These are phyloP conservation scores for Aureobasidium sp. DNA, from an alignment of 2,329 filamentous ascomycete species.

Conservation along the genomic window DNA sequence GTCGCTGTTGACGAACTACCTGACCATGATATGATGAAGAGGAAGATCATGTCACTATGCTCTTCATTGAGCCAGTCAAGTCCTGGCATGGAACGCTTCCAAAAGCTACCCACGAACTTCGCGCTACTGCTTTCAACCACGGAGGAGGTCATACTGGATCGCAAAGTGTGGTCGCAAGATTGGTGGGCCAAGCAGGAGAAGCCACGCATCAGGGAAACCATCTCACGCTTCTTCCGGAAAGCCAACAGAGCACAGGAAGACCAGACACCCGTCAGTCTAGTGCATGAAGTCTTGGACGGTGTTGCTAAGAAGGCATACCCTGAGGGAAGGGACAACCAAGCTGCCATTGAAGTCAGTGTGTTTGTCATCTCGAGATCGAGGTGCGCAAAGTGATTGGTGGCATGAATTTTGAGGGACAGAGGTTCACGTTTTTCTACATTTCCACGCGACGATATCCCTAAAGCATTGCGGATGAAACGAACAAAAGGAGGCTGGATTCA, in stretches of 20 bases:
- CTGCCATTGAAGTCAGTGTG: conserved; percentile 42
- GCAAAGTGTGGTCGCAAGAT: conserved; percentile 50
- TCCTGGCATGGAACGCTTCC: conserved; percentile 26
- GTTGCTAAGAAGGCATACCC: conserved; percentile 47
- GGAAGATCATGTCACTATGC: conserved; percentile 22
- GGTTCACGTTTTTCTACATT: background rate
- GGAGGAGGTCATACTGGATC: conserved; percentile 44
- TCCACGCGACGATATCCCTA: conserved; percentile 11
- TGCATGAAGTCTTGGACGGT: conserved; percentile 53
- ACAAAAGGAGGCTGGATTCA: background rate
- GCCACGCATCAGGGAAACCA: conserved; percentile 48
- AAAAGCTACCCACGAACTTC: conserved; percentile 28
- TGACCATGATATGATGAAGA: conserved; percentile 46
- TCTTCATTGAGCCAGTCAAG: conserved; percentile 23
- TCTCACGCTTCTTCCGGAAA: conserved; percentile 39
- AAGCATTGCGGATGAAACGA: conserved; percentile 4
- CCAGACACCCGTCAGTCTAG: conserved; percentile 44
- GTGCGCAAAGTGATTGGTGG: conserved; percentile 9
- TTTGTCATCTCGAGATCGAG: conserved; percentile 37
- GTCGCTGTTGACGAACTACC: conserved; percentile 47
- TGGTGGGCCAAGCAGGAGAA: conserved; percentile 62
- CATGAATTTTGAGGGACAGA: background rate
- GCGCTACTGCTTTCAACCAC: conserved; percentile 44
- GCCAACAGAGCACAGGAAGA: conserved; percentile 34
- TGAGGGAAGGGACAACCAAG: conserved; percentile 36